Evolutionary conservation across 441 rosid genomes (phyloP), one percentile per base, ranked within the genome.

Genomic region (Croton setiger): DNA sequence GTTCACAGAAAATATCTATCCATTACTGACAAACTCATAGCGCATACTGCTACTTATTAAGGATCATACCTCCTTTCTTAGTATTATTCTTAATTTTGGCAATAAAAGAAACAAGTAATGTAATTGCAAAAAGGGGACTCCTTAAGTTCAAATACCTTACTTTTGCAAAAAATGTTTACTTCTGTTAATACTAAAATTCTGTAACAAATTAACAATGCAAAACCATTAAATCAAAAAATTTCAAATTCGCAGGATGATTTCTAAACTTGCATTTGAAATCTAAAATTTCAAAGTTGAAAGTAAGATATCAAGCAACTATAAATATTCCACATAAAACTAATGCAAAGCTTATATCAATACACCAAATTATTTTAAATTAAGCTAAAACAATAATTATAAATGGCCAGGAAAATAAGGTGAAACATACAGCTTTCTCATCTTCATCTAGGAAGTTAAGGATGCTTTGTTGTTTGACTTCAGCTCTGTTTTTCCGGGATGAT

Each of bases 391-490:
- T 17, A 41, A 57, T n/a, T 20, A 36, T 1, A 13, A 13, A 36
- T 15, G 12, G 15, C 51, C 13, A 13, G 21, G 14, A 60, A 20
- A 67, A 18, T 33, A 15, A 37, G 45, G 73, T 5, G 8, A 59
- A 77, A 69, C 88, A 67, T 84, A 92, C 98, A 53, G 81, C 82
- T 81, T 74, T 95, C 85, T 95, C 99, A 73, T 92, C 98, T n/a
- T 92, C 99, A 68, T 95, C 99, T 45, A 92, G 79, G 75, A 92
- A 95, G 80, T 80, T 92, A 48, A 90, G 82, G 76, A 95, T 78
- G 82, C 68, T 86, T 80, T 95, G 99, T 68, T 88, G 87, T 80
- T 86, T 88, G 77, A 87, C 84, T 83, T 92, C 99, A 80, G 96
- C 95, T 79, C 98, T 83, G 63, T 61, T 95, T 83, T 90, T 92